These are phyloP conservation scores for Aspergillus egyptiacus DNA, from an alignment of 495 filamentous ascomycete species.

Conservation along the genomic window DNA sequence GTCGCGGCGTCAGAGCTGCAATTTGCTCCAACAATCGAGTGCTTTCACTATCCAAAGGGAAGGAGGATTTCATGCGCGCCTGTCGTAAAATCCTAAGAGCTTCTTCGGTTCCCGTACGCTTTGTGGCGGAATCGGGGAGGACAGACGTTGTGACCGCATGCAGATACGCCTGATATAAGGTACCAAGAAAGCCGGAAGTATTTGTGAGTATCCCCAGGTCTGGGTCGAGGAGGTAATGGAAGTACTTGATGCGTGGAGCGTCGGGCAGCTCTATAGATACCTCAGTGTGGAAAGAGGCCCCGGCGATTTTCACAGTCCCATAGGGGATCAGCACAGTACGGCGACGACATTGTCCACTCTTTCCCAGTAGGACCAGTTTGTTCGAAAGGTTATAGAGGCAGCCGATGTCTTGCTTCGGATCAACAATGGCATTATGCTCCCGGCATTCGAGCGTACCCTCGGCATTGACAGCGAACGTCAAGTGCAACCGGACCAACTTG, in stretches of 20 bases:
- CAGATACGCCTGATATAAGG: conserved; percentile 46
- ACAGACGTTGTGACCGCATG: conserved; percentile 52
- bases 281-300: conserved; percentile 25
- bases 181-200: conserved; percentile 42
- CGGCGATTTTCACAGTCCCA: conserved; percentile 25
- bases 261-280: conserved; percentile 27
- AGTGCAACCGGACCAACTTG: conserved; percentile 39
- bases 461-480: conserved; percentile 40
- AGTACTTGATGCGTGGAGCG: conserved; percentile 26
- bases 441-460: conserved; percentile 33
- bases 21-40: conserved; percentile 37
- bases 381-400: conserved; percentile 47
- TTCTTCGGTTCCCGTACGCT: conserved; percentile 54
- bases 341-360: conserved; percentile 17
- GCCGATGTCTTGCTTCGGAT: conserved; percentile 43
- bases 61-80: conserved; percentile 44
- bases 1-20: conserved; percentile 41
- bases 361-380: conserved; percentile 44
- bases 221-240: conserved; percentile 41
- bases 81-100: conserved; percentile 39
- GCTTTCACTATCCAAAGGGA: conserved; percentile 31
- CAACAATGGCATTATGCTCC: conserved; percentile 50
- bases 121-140: conserved; percentile 49
- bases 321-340: conserved; percentile 46
- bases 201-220: conserved; percentile 41